phyloP scores from a whole-genome alignment of 352 stramenopile genomes.

The Globisporangium middletonii region DNA sequence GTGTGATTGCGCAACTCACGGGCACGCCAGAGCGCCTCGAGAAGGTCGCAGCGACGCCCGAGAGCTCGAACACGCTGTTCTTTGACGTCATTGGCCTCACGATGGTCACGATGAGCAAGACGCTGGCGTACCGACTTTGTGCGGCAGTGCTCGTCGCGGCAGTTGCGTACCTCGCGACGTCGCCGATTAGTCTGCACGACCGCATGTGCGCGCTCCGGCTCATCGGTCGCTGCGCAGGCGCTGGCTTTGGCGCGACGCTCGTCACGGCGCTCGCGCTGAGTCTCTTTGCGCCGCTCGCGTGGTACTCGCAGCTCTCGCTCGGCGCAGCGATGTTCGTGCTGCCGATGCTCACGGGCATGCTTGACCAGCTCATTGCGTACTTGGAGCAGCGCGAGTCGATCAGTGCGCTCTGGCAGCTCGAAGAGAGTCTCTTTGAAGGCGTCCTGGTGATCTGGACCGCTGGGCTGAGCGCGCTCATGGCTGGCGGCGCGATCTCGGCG shows the following conservation, averaged over 20 bases:
- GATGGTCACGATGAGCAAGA: conserved; percentile 60
- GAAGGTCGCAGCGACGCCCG: conserved; percentile 46
- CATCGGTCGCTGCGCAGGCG: conserved; percentile 26
- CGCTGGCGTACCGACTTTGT: conserved; percentile 32
- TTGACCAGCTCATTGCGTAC: conserved; percentile 33
- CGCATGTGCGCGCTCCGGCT: conserved; percentile 33
- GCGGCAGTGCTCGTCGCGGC: conserved; percentile 30
- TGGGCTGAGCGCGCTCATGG: conserved; percentile 30
- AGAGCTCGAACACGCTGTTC: conserved; percentile 67
- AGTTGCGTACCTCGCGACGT: conserved; percentile 33
- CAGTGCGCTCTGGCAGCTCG: conserved; percentile 38
- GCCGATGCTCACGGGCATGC: conserved; percentile 48
- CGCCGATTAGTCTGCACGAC: conserved; percentile 32
- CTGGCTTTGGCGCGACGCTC: conserved; percentile 30
- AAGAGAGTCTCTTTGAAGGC: conserved; percentile 61
- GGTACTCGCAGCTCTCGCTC: conserved; percentile 58
- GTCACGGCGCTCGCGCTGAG: conserved; percentile 41
- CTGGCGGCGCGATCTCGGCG: conserved; percentile 40
- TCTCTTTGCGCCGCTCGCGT: conserved; percentile 57
- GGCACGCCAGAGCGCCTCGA: conserved; percentile 35
- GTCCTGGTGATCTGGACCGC: conserved; percentile 42
- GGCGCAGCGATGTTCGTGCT: conserved; percentile 35
- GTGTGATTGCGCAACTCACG: conserved; percentile 47
- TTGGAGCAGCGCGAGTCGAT: conserved; percentile 21
- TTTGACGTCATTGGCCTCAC: conserved; percentile 58